Conservation (phyloP, 2,329 filamentous ascomycete genomes). For the Microsporum audouinii region DNA sequence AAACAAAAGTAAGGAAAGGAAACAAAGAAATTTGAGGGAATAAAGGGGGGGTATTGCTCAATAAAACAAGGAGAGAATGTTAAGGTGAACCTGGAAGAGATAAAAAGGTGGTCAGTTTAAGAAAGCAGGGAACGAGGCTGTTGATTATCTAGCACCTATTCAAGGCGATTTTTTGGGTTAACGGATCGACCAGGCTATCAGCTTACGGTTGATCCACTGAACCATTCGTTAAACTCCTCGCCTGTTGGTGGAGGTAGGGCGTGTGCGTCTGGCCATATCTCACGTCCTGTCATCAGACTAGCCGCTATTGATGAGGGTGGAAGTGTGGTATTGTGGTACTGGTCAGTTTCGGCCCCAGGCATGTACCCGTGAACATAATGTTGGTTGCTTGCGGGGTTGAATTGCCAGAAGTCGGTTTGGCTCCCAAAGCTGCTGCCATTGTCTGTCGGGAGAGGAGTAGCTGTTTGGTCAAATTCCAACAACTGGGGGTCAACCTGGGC, state of each 20-base stretch:
- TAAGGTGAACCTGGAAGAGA: neutral
- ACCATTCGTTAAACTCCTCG: conserved; percentile 39
- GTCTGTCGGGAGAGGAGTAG: conserved; percentile 12
- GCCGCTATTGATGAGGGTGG: conserved; percentile 4
- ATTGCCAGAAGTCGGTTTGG: conserved; percentile 19
- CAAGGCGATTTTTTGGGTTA: neutral
- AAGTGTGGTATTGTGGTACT: conserved; percentile 6
- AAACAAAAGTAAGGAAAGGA: neutral
- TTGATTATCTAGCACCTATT: neutral
- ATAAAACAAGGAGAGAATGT: neutral
- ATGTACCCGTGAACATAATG: conserved; percentile 14
- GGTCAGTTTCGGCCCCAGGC: conserved; percentile 12
- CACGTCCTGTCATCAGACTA: conserved; percentile 21
- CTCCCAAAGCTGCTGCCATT: conserved; percentile 13
- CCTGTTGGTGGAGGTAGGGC: conserved; percentile 24
- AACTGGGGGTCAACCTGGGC: conserved; percentile 35
- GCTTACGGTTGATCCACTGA: conserved; percentile 18
- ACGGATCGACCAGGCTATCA: neutral
- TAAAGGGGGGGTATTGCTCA: neutral
- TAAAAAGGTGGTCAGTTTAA: neutral
- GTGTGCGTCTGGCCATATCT: conserved; percentile 26
- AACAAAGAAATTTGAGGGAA: neutral
- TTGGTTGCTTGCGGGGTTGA: conserved; percentile 13
- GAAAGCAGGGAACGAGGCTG: neutral
- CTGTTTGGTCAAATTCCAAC: conserved; percentile 21